Percentiles rank a stretch among this genome's conserved stretches.
These are phyloP conservation scores for Populus hybrid DNA, from an alignment of 441 rosid species.

Conservation along the genomic window DNA sequence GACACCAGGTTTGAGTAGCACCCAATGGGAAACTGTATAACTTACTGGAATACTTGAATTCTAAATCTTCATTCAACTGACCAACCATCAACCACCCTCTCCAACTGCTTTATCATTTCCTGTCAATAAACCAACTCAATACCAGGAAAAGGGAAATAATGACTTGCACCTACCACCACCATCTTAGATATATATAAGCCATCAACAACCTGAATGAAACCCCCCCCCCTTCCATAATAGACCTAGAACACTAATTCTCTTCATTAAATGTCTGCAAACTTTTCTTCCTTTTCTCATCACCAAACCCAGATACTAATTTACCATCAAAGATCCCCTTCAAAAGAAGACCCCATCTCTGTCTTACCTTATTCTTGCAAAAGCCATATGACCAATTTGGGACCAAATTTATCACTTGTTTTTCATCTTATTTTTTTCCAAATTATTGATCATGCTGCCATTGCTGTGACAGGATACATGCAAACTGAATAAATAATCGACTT, in stretches of 20 bases:
- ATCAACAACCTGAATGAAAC: too few relatives aligned
- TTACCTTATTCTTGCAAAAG: background rate
- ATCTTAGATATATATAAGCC: too few relatives aligned
- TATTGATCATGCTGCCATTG: background rate
- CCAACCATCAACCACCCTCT: too few relatives aligned
- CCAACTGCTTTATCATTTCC: too few relatives aligned
- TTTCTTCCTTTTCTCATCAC: background rate
- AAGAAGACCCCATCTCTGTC: background rate
- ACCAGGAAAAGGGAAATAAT: too few relatives aligned
- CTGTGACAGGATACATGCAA: background rate
- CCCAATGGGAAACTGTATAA: background rate
- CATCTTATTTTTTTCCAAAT: background rate
- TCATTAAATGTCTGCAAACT: background rate
- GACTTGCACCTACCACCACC: too few relatives aligned
- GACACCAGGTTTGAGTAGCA: background rate
- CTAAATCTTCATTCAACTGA: too few relatives aligned
- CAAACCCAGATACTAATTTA: background rate
- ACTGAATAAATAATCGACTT: background rate
- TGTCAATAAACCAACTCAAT: too few relatives aligned
- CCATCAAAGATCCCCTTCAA: background rate
- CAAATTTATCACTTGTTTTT: background rate
- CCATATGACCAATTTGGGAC: background rate
- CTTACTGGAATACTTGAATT: background rate
- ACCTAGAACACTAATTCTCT: background rate
- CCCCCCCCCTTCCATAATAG: too few relatives aligned